Base-by-base conservation (phyloP, 1,139 yeast genomes). In the Pichia sp. region DNA sequence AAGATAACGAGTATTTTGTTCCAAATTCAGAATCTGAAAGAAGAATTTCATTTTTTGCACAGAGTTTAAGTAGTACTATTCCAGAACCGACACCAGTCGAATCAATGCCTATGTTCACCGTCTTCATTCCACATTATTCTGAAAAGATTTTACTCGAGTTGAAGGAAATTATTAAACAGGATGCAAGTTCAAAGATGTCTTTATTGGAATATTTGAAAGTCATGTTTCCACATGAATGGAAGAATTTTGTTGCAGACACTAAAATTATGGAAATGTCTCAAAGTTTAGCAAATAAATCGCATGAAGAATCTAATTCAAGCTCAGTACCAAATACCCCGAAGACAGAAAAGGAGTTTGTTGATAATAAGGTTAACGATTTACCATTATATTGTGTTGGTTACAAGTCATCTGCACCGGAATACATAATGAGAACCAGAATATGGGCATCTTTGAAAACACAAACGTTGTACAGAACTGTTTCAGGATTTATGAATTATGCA, bases 371-470 rank as follows among this genome's bases (percentile, higher is more conserved):
- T 24, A 73, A 75, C 46, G 88, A 85, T 53, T 61, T 87, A 37
- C 94, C 96, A 0, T 80, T 73, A 48, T 77, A 83, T 53, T 80
- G 83, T 56, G 75, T 90, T 70, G 99, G 99, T 76, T 93, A 93
- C 86, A 93, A 93, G 74, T 86, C 96, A 63, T 97, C 99, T 69
- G 98, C 99, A 56, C 99, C 99, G 45, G 99, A 93, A 72, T 93
- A 93, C 71, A 93, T 98, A 55, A 77, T 93, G 67, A 87, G 99
- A 77, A 93, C 99, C 11, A 84, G 99, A 77, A 93, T 93, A 63
- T 93, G 99, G 99, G 99, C 99, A 43, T 93, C 99, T 42, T 81
- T 93, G 66, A 87, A 98, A 72, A 93, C 98, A 44, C 99, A 93
- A 76, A 93, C 99, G 43, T 77, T 93, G 70, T 93, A 93, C 76